Percentiles rank a stretch among this genome's conserved stretches.
These are phyloP conservation scores for Tilletia setariae DNA, from an alignment of 1,284 basidiomycete genomes.

Conservation along the genomic window DNA sequence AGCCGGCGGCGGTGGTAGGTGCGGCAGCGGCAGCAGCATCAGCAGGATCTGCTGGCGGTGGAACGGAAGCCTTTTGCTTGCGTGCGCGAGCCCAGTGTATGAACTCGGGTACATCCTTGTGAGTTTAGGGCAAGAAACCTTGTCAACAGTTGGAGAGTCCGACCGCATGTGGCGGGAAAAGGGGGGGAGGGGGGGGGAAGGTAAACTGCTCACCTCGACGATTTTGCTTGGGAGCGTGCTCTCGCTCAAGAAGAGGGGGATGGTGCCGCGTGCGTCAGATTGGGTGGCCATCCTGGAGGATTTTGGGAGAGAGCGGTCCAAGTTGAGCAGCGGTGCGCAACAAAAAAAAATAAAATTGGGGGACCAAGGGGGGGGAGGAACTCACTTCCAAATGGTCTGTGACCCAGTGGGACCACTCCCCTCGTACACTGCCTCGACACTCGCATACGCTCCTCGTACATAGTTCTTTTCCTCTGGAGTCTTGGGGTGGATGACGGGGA, in stretches of 20 bases:
- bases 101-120: conserved; percentile 43
- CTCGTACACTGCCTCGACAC: conserved; percentile 43
- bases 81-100: conserved; percentile 36
- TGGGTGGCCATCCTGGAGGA: conserved; percentile 43
- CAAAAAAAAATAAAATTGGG: neutral
- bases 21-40: too few species aligned
- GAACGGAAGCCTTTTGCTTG: conserved; percentile 25
- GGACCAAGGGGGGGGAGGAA: conserved; percentile 5
- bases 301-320: too few species aligned
- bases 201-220: conserved; percentile 11
- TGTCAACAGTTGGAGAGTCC: neutral
- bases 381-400: neutral
- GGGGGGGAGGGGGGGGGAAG: neutral
- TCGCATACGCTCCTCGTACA: conserved; percentile 41
- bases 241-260: conserved; percentile 27
- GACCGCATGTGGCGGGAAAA: neutral
- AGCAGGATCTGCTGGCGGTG: too few species aligned
- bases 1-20: too few species aligned
- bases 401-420: conserved; percentile 5
- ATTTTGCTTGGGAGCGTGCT: conserved; percentile 39
- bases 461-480: conserved; percentile 23
- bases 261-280: conserved; percentile 39
- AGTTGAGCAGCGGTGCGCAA: too few species aligned
- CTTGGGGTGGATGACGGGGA: conserved; percentile 34
- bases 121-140: neutral